A percentile compares a stretch with the other conserved stretches of the same genome.
phyloP scores from a whole-genome alignment of 129 eudicot genomes.

The Centella asiatica region DNA sequence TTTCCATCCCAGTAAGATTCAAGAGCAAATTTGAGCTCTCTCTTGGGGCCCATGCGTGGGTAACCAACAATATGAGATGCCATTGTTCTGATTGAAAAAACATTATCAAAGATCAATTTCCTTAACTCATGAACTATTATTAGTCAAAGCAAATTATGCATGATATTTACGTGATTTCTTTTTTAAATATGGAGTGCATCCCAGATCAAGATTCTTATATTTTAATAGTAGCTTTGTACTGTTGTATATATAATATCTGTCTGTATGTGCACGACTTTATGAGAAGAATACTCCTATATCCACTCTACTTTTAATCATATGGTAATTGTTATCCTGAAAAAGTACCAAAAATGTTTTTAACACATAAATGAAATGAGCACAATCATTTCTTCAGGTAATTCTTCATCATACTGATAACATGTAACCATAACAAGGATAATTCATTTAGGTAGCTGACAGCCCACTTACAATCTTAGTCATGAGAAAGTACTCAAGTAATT shows the following conservation, averaged over 20 bases:
- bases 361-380: too few relatives aligned
- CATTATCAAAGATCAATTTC: background rate
- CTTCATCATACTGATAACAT: background rate
- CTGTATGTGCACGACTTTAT: too few relatives aligned
- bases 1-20: constrained; percentile 99
- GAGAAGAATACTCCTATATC: too few relatives aligned
- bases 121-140: background rate
- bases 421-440: background rate
- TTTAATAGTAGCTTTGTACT: background rate
- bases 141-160: background rate
- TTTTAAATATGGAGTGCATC: too few relatives aligned
- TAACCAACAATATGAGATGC: constrained; percentile 98
- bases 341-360: too few relatives aligned
- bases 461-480: background rate
- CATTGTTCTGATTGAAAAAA: constrained; percentile 49
- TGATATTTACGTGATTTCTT: too few relatives aligned
- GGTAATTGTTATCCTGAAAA: too few relatives aligned
- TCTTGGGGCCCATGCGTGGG: constrained; percentile 99
- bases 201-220: background rate
- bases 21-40: constrained; percentile 95
- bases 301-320: too few relatives aligned
- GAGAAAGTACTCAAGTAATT: background rate
- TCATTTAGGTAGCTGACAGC: background rate
- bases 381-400: too few relatives aligned
- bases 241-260: too few relatives aligned